Base-by-base conservation (phyloP, 2,329 filamentous ascomycete genomes). In the Pseudogymnoascus sp. region DNA sequence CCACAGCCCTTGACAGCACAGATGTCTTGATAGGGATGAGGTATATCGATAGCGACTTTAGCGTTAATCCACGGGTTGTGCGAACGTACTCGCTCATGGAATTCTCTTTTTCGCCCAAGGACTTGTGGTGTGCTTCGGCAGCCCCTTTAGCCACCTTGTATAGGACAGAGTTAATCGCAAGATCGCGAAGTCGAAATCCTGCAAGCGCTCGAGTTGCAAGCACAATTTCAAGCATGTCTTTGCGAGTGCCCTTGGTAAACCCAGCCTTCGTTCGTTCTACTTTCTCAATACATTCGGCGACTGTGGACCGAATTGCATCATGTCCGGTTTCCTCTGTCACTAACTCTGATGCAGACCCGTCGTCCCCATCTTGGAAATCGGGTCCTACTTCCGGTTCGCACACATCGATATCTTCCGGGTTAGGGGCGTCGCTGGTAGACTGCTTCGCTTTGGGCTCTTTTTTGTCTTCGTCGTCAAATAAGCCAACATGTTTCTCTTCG, bases 21-120 rank as follows among this genome's bases (percentile, higher is more conserved):
- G 81, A 81, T 2, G 84, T 77, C 70, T 82, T 85, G 66, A 85
- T 77, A 0, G 85, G 85, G 35, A 89, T 79, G 33, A 85, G 76
- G 67, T 85, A 77, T 27, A 88, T 76, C 61, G 77, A 77, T 15
- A 89, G 75, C 1, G 77, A 77, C 59, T 81, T 73, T 1, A 89
- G 75, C 1, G 80, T 74, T 10, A 88, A 73, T 1, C 86, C 86
- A 66, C 86, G 78, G 1, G 83, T 86, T 2, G 76, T 73, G 33
- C 83, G 79, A 41, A 84, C 73, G 69, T 88, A 89, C 13, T 83
- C 79, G 36, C 73, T 77, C 59, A 80, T 77, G 29, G 48, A 13
- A 12, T 33, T 55, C 17, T 33, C 48, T 9, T 39, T 44, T 59
- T 25, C 4, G 5, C 38, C 58, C 7, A 27, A 10, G 12, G 58